Conservation (phyloP, 1,139 yeast genomes). For the Hansenula sp. region DNA sequence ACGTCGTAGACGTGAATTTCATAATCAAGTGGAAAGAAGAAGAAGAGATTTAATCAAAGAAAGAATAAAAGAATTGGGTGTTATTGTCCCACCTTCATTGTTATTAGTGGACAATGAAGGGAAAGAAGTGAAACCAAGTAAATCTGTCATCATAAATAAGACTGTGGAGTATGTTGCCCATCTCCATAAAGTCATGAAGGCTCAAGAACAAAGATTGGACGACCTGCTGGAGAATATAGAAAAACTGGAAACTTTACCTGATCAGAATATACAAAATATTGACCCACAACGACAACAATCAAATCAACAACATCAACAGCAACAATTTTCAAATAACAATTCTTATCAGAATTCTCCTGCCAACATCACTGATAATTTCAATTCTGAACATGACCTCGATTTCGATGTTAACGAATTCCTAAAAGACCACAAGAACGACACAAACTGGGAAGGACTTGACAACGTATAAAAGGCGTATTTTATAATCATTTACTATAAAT, state of each 20-base stretch:
- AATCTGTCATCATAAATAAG: conserved; percentile 61
- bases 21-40: conserved; percentile 78
- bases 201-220: conserved; percentile 35
- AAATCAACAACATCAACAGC: neutral
- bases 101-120: conserved; percentile 48
- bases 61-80: conserved; percentile 68
- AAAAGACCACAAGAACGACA: conserved; percentile 15
- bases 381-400: conserved; percentile 3
- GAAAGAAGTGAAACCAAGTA: conserved; percentile 70
- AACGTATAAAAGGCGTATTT: neutral
- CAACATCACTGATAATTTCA: neutral
- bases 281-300: conserved; percentile 4
- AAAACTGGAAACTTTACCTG: conserved; percentile 27
- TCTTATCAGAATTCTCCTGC: conserved; percentile 3
- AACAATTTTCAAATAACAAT: neutral
- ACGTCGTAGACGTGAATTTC: conserved; percentile 69
- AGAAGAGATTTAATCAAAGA: conserved; percentile 76
- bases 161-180: conserved; percentile 68
- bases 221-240: conserved; percentile 30
- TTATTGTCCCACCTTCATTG: conserved; percentile 67
- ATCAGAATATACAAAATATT: conserved; percentile 3
- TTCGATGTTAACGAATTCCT: conserved; percentile 23
- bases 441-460: conserved; percentile 8
- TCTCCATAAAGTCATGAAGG: conserved; percentile 39
- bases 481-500: too few species aligned